phyloP scores from a whole-genome alignment of 768 basidiomycete species.

The Lentinula detonsa region DNA sequence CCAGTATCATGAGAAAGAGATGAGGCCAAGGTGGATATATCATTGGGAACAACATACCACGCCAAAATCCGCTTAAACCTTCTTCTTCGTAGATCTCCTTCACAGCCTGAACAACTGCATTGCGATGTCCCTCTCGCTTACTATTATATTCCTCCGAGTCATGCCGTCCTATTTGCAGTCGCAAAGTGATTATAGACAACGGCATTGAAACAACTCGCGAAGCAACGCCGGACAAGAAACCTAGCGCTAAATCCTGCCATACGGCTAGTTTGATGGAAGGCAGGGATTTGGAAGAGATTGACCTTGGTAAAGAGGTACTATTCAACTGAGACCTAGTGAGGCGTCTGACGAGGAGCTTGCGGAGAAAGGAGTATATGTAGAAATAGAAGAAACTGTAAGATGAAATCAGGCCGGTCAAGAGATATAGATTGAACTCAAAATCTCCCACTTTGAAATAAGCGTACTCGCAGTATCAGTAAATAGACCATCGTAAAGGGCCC shows the following conservation, averaged over 20 bases:
- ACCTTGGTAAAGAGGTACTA: not conserved
- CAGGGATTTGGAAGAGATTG: constrained; percentile 4
- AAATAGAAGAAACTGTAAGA: constrained; percentile 50
- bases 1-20: not conserved
- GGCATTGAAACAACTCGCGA: constrained; percentile 52
- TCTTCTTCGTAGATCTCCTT: constrained; percentile 39
- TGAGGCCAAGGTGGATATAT: not conserved
- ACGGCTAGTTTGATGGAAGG: constrained; percentile 27
- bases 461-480: constrained; percentile 48
- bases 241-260: constrained; percentile 45
- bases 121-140: constrained; percentile 11
- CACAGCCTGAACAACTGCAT: constrained; percentile 25
- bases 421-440: not conserved
- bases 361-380: constrained; percentile 48
- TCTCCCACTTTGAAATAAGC: constrained; percentile 43
- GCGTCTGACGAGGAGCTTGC: constrained; percentile 1
- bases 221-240: constrained; percentile 51
- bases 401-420: not conserved
- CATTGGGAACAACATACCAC: constrained; percentile 26
- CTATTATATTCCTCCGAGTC: constrained; percentile 20
- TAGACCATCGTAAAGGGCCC: constrained; percentile 46
- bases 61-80: constrained; percentile 52
- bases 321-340: not conserved
- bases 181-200: constrained; percentile 48
- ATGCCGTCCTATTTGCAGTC: constrained; percentile 39